Conservation (phyloP, 805 yeast genomes). For the Kluyveromyces dobzhanskii region DNA sequence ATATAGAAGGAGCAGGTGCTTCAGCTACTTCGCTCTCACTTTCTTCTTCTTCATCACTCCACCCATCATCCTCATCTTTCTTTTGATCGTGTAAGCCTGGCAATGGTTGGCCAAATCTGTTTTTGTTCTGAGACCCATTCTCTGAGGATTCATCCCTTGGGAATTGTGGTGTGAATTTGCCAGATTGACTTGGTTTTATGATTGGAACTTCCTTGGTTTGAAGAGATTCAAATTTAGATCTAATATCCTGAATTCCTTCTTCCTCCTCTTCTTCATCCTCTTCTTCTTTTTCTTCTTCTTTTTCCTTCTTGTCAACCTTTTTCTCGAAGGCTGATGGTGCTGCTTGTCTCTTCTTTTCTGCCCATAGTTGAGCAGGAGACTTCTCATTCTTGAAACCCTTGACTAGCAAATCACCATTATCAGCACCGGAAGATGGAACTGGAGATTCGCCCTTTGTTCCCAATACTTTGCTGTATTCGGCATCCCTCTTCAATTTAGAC, state of each 20-base stretch:
- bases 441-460: conserved; percentile 26
- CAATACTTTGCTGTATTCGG: conserved; percentile 28
- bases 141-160: neutral
- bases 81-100: neutral
- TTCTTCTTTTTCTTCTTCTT: conserved; percentile 16
- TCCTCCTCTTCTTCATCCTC: conserved; percentile 24
- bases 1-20: neutral
- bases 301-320: neutral
- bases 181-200: conserved; percentile 1
- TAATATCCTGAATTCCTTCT: conserved; percentile 4
- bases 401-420: conserved; percentile 33
- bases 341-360: conserved; percentile 64
- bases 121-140: neutral
- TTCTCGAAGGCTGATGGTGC: conserved; percentile 15
- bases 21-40: neutral
- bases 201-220: neutral
- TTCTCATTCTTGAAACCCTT: conserved; percentile 69
- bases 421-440: neutral
- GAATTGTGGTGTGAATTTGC: neutral
- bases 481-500: conserved; percentile 29
- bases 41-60: neutral
- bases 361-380: conserved; percentile 95
- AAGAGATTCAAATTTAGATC: neutral
- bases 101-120: conserved; percentile 2
- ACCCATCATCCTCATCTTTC: neutral